Conservation (phyloP, 129 eudicot species). For the Ambrosia artemisiifolia region DNA sequence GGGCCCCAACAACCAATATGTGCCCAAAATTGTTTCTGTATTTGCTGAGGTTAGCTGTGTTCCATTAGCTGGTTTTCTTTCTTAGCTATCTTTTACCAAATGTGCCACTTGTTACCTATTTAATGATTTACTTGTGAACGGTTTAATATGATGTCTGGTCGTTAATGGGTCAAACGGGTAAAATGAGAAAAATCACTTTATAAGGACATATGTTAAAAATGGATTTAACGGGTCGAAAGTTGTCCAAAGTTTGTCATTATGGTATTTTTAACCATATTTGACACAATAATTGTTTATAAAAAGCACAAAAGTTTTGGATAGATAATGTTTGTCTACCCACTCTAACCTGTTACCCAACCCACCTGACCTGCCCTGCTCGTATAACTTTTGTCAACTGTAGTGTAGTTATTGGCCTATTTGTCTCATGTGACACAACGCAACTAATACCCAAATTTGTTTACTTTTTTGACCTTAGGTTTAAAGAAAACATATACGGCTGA, state of each 20-base stretch:
- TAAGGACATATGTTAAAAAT: neutral
- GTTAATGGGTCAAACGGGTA: neutral
- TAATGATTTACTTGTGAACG: neutral
- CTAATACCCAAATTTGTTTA: neutral
- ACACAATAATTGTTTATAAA: neutral
- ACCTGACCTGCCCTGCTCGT: neutral
- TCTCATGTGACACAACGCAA: neutral
- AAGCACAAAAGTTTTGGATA: neutral
- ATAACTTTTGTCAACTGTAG: slow-evolving; percentile 7
- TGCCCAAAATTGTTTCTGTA: slow-evolving; percentile 84
- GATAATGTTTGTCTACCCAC: neutral
- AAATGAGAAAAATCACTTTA: neutral
- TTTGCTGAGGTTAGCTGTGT: slow-evolving; percentile 90
- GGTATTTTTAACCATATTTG: neutral
- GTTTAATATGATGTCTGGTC: neutral
- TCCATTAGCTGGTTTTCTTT: neutral
- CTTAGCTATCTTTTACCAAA: neutral
- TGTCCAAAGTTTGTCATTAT: neutral
- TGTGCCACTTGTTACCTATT: neutral
- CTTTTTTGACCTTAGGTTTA: slow-evolving; percentile 2
- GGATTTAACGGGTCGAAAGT: neutral
- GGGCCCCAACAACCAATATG: slow-evolving; percentile 84
- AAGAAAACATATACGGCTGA: neutral
- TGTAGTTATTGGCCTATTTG: slow-evolving; percentile 7
- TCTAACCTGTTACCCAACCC: neutral